phyloP scores from a whole-genome alignment of 2,329 filamentous ascomycete species.

The Penicillium aurantiogriseum region DNA sequence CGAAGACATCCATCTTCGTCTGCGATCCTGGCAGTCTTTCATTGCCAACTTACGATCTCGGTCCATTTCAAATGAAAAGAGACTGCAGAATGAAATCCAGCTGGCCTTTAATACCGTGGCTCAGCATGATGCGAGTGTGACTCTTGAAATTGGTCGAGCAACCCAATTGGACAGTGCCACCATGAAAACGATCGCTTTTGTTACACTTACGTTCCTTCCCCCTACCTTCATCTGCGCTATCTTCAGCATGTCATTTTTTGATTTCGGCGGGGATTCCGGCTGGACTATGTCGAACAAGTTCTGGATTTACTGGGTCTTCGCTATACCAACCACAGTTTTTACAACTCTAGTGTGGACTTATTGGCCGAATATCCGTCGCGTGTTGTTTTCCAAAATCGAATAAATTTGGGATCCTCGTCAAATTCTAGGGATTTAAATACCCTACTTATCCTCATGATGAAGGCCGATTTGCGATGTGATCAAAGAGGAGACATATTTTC shows the following conservation, averaged over 20 bases:
- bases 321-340: constrained; percentile 25
- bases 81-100: constrained; percentile 34
- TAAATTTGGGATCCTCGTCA: background rate
- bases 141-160: constrained; percentile 29
- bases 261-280: constrained; percentile 19
- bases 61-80: constrained; percentile 30
- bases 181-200: constrained; percentile 53
- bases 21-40: constrained; percentile 24
- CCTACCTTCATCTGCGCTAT: constrained; percentile 50
- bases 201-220: constrained; percentile 52
- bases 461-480: background rate
- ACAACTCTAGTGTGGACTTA: constrained; percentile 20
- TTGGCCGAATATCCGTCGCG: constrained; percentile 11
- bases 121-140: constrained; percentile 25
- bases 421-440: background rate
- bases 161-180: constrained; percentile 47
- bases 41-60: constrained; percentile 24
- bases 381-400: background rate
- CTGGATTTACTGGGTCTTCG: constrained; percentile 34
- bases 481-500: background rate
- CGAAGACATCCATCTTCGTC: constrained; percentile 19
- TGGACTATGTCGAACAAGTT: constrained; percentile 26
- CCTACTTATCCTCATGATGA: background rate
- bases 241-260: constrained; percentile 38
- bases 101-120: constrained; percentile 35